Evolutionary conservation across 768 basidiomycete species (phyloP), one percentile per base, ranked within the genome.

Genomic region (Gloeophyllum trabeum): DNA sequence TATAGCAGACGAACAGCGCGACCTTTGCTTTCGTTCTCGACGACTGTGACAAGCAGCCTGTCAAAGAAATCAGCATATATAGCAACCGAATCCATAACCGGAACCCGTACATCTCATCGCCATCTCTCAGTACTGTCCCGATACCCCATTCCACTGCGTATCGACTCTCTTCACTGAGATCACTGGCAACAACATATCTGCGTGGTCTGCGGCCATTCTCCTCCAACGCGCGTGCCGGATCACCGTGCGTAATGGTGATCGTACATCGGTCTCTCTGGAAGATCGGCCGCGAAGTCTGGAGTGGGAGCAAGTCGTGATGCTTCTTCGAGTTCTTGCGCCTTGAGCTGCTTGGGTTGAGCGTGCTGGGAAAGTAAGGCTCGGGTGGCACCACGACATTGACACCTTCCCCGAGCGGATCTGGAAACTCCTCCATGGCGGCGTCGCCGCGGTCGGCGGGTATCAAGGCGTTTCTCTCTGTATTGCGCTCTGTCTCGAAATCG

Each of bases 61-160:
- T 4, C 42, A 16, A 39, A 5, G 38, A 46, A 28, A 39, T 40
- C 41, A 51, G 32, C 36, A 23, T 30, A 35, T 28, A 36, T 21
- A 30, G 32, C 22, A 14, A 19, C 4, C 20, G 39, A 14, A 23
- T 7, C 14, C 19, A 32, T 4, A 16, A 20, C 6, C n/a, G 12
- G 5, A 4, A 40, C 16, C 57, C 67, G 41, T 42, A 76, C 80
- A 91, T 66, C 61, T 93, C 87, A 53, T 99, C 96, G 2, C 94
- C 94, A 60, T 97, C 92, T 47, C 92, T 66, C 46, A 96, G 64
- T 2, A 97, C 94, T 0, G 94, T 97, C 2, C 93, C 94, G 42
- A 98, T 93, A 6, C 87, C 90, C 96, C 94, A 99, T 59, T 98
- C 93, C 4, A 98, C 77, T 1, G 96, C 96, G 59, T 93, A 99